Evolutionary conservation across 176 grass and related monocot genomes (phyloP).

Genomic region (Lolium perenne): DNA sequence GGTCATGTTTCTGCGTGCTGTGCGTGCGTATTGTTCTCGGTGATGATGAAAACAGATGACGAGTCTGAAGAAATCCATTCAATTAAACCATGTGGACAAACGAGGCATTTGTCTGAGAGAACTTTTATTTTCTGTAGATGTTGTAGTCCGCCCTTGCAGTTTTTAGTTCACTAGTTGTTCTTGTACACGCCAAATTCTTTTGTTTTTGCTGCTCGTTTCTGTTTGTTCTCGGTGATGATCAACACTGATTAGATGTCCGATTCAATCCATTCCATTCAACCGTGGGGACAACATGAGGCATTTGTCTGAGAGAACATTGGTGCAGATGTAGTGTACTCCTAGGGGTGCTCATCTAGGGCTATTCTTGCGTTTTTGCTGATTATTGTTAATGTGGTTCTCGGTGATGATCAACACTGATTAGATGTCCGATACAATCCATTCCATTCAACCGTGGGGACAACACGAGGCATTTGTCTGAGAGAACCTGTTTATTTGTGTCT

Average conservation of each 20-base stretch:
- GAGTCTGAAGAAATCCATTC: slow-evolving; percentile 71
- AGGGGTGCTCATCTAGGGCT: too few species aligned
- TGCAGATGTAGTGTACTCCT: neutral
- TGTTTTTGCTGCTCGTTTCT: neutral
- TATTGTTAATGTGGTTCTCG: neutral
- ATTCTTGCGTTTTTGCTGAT: neutral
- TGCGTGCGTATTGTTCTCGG: neutral
- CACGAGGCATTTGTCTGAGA: slow-evolving; percentile 34
- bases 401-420: slow-evolving; percentile 39
- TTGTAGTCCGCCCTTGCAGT: too few species aligned
- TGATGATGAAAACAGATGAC: slow-evolving; percentile 63
- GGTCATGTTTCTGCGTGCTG: too few species aligned
- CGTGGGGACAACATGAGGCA: slow-evolving; percentile 65
- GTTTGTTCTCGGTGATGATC: slow-evolving; percentile 34
- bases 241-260: slow-evolving; percentile 64
- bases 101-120: slow-evolving; percentile 82
- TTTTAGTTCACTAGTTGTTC: too few species aligned
- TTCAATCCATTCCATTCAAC: slow-evolving; percentile 58
- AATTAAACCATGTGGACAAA: slow-evolving; percentile 57
- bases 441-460: slow-evolving; percentile 36
- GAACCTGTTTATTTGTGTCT: neutral
- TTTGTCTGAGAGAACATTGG: slow-evolving; percentile 51
- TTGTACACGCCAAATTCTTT: too few species aligned
- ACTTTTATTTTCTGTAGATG: neutral
- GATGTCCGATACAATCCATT: slow-evolving; percentile 38